Evolutionary conservation across 805 yeast genomes (phyloP).

Genomic region (Wickerhamomyces chambardii): DNA sequence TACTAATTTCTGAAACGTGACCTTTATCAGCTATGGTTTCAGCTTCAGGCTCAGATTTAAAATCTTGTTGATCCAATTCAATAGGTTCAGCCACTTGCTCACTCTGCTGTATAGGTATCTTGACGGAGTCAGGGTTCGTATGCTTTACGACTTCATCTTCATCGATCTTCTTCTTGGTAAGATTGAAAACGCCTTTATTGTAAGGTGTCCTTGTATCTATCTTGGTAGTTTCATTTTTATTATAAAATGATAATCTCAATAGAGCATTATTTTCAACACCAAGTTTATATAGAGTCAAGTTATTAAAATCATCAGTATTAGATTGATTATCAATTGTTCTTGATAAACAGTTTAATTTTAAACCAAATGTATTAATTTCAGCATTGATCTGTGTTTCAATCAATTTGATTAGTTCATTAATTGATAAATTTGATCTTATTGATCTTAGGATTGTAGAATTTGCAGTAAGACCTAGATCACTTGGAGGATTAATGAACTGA

Average conservation of each 20-base stretch:
- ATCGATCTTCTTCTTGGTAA: neutral
- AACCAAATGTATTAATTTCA: conserved; percentile 4
- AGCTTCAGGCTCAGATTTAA: no score
- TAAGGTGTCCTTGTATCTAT: neutral
- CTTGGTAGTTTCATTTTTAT: neutral
- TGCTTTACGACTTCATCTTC: neutral
- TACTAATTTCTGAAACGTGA: neutral
- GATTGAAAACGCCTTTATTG: neutral
- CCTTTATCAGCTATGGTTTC: neutral
- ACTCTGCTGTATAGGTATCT: no score
- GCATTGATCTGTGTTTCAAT: conserved; percentile 11
- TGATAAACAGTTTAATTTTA: conserved; percentile 13
- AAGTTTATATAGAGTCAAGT: conserved; percentile 5
- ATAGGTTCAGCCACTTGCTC: no score
- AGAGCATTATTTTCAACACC: conserved; percentile 17
- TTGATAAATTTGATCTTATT: conserved; percentile 6
- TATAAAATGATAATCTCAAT: conserved; percentile 9
- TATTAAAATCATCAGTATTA: conserved; percentile 2
- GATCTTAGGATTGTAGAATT: conserved; percentile 12
- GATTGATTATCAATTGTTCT: conserved; percentile 6
- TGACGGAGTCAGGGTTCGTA: no score
- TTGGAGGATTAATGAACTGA: conserved; percentile 14
- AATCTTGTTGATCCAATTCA: no score
- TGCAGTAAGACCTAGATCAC: conserved; percentile 13
- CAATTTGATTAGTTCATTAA: conserved; percentile 7